These are phyloP conservation scores for Escallonia rubra DNA, from an alignment of 129 eudicot species.

Conservation along the genomic window DNA sequence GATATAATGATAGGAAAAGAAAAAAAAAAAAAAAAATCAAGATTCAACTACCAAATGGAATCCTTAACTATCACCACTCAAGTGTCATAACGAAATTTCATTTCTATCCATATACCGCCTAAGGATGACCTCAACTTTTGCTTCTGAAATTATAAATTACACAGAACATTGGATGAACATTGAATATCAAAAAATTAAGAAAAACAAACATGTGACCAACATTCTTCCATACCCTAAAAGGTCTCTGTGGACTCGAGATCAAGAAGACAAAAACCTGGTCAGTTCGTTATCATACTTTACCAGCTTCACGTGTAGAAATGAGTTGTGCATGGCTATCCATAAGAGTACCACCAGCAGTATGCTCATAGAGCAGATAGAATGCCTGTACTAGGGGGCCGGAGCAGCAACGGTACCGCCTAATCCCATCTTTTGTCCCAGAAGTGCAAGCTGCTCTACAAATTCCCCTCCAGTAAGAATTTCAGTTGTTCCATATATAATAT, in stretches of 20 bases:
- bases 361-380: not conserved
- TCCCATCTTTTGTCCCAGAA: conserved; percentile 92
- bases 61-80: no score
- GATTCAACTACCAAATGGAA: no score
- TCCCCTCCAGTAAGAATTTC: conserved; percentile 88
- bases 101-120: not conserved
- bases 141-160: not conserved
- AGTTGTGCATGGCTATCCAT: not conserved
- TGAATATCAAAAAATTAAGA: conserved; percentile 2
- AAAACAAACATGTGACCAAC: conserved; percentile 19
- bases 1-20: no score
- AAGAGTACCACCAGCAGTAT: not conserved
- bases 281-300: not conserved
- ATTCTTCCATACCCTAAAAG: not conserved
- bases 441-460: conserved; percentile 86
- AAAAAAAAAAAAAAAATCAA: no score
- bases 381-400: conserved; percentile 23
- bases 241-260: not conserved
- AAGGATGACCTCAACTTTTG: not conserved
- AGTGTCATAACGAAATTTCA: no score
- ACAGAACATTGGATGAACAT: conserved; percentile 1
- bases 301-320: not conserved
- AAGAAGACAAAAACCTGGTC: not conserved
- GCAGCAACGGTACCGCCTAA: conserved; percentile 41
- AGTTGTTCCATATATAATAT: conserved; percentile 83